Evolutionary conservation across 805 yeast genomes (phyloP).

Genomic region (Lipomyces japonicus): DNA sequence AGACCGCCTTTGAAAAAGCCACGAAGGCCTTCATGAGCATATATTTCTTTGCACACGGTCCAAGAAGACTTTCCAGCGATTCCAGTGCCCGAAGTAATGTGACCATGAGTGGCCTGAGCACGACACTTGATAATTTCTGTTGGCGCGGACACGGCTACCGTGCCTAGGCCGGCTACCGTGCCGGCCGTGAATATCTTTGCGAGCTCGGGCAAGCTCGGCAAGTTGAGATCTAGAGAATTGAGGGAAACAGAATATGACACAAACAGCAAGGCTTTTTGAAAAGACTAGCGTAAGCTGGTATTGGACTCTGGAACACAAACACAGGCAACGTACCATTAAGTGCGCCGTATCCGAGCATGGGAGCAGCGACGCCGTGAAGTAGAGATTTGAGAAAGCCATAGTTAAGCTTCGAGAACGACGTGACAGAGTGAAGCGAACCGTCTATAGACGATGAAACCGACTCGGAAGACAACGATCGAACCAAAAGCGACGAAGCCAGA

Average conservation of each 20-base stretch:
- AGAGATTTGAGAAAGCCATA: conserved; percentile 3
- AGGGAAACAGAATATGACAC: conserved; percentile 18
- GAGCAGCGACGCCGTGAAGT: conserved; percentile 32
- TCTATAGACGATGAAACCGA: not conserved
- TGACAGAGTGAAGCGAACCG: not conserved
- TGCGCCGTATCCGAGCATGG: conserved; percentile 31
- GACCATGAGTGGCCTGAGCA: conserved; percentile 24
- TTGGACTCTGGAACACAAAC: not conserved
- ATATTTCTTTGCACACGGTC: conserved; percentile 16
- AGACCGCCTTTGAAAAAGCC: conserved; percentile 30
- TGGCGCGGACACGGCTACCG: conserved; percentile 30
- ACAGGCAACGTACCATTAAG: conserved; percentile 16
- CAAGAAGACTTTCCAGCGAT: conserved; percentile 16
- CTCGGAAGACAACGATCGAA: not conserved
- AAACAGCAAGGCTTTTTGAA: conserved; percentile 14
- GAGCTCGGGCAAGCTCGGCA: conserved; percentile 7
- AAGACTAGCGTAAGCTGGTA: not conserved
- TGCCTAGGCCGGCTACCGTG: conserved; percentile 29
- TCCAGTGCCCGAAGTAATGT: not conserved
- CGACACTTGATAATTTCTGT: conserved; percentile 30
- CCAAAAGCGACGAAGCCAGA: not conserved
- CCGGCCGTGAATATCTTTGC: conserved; percentile 26
- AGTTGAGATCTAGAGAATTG: conserved; percentile 1
- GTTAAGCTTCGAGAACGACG: not conserved
- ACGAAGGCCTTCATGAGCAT: conserved; percentile 19